Percentiles rank a stretch among this genome's conserved stretches.
Conservation (phyloP, 1,139 yeast species). For the Candida sp. region DNA sequence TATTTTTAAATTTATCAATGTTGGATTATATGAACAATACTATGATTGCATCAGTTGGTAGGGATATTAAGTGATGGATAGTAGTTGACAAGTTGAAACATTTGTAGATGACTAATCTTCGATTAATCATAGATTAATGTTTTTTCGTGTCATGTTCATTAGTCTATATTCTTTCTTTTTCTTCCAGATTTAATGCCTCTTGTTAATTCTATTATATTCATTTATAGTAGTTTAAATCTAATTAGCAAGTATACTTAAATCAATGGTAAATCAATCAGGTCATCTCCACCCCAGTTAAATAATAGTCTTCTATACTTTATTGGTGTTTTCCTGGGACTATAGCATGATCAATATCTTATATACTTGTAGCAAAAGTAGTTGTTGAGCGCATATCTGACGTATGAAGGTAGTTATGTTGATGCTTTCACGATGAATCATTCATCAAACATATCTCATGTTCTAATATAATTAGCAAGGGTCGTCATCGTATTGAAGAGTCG, state of each 20-base stretch:
- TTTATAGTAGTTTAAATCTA: constrained; percentile 44
- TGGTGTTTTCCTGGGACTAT: constrained; percentile 37
- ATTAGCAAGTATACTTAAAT: not conserved
- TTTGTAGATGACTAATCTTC: no score
- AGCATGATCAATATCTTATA: constrained; percentile 32
- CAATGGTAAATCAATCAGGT: constrained; percentile 17
- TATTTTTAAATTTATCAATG: no score
- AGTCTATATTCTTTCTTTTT: not conserved
- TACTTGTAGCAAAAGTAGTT: no score
- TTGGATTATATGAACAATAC: not conserved
- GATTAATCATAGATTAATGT: not conserved
- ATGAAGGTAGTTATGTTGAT: no score
- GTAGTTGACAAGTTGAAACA: not conserved
- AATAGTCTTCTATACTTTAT: constrained; percentile 8
- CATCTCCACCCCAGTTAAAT: constrained; percentile 49
- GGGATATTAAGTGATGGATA: not conserved
- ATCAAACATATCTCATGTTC: no score
- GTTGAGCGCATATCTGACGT: no score
- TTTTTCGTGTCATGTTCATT: not conserved
- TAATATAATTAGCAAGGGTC: no score
- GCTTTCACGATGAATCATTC: no score
- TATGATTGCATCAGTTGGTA: not conserved
- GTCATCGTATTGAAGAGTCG: no score
- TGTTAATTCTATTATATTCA: constrained; percentile 52
- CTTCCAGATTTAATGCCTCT: constrained; percentile 46